Evolutionary conservation across 352 stramenopile species (phyloP), one percentile per base, ranked within the genome.

Genomic region (Phytophthora fragariae): DNA sequence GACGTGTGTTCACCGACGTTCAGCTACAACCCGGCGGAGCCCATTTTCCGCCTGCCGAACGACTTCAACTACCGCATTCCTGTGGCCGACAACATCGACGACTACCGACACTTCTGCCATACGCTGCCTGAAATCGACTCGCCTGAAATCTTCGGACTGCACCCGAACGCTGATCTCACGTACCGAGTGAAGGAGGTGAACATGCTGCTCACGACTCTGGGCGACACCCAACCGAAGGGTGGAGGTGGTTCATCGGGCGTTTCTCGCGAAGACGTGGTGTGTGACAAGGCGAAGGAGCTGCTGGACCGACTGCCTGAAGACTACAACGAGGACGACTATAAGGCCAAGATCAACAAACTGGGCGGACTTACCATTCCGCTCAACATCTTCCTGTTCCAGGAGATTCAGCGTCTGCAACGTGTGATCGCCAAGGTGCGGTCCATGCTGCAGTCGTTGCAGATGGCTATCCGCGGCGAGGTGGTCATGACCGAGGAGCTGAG

Each of bases 321-420:
- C 77, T 99, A 99, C 81, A 89, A 96, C 57, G 97, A 99, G 74
- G 98, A 99, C 74, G 97, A 99, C 66, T 99, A 99, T 86, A 99
- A 98, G 70, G 86, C 86, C 60, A 98, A 99, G 80, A 98, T 99
- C 72, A 93, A 96, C 73, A 99, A 99, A 72, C 75, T 99, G 3
- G 97, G 97, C 3, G 98, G 98, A 0, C 92, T 99, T 53, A 92
- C 93, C 55, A 95, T 99, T 57, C 97, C 98, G 24, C 89, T 99
- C 65, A 99, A 99, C 69, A 99, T 99, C 62, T 99, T 99, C 77
- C 81, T 99, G 24, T 99, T 98, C 85, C 97, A 99, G 85, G 98
- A 99, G 76, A 99, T 99, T 64, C 96, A 99, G 79, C 90, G 97
- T 1, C 84, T 99, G 53, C 96, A 99, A 74, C 90, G 88, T 46